Conservation (phyloP, 169 alveolate genomes). For the Miamiensis avidus region DNA sequence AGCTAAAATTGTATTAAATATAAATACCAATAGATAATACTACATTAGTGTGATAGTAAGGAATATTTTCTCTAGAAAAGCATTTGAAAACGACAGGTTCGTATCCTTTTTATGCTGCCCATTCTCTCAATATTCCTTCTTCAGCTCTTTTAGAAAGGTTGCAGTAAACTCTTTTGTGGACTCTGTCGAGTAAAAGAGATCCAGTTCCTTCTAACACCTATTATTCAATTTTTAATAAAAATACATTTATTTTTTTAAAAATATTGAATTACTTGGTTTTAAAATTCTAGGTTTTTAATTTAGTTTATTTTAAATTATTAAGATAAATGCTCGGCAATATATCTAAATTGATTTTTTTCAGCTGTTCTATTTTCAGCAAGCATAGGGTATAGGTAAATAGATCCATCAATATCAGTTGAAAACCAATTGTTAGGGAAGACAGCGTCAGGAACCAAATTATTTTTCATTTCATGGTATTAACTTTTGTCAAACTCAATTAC, state of each 20-base stretch:
- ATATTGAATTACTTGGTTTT: slow-evolving; percentile 2
- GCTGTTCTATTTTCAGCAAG: slow-evolving; percentile 49
- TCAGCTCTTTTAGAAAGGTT: slow-evolving; percentile 50
- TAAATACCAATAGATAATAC: slow-evolving; percentile 57
- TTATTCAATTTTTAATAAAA: not conserved
- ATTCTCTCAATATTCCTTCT: slow-evolving; percentile 38
- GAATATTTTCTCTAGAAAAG: slow-evolving; percentile 22
- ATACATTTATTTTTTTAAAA: not conserved
- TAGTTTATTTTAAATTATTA: slow-evolving; percentile 7
- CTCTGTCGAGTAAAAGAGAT: slow-evolving; percentile 51
- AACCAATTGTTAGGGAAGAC: slow-evolving; percentile 72
- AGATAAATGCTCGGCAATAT: slow-evolving; percentile 7
- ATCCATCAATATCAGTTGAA: slow-evolving; percentile 60
- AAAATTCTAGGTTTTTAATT: not conserved
- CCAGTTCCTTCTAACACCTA: slow-evolving; percentile 74
- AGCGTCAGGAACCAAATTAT: slow-evolving; percentile 58
- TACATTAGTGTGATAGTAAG: slow-evolving; percentile 67
- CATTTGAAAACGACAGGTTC: slow-evolving; percentile 45
- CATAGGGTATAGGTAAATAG: slow-evolving; percentile 62
- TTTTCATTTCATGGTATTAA: slow-evolving; percentile 9
- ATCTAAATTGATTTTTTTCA: slow-evolving; percentile 53
- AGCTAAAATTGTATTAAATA: too few species aligned
- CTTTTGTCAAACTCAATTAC: slow-evolving; percentile 33
- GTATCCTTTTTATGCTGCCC: slow-evolving; percentile 31
- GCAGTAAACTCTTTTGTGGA: slow-evolving; percentile 51